phyloP scores from a whole-genome alignment of 345 rosid species.

The Citrus sp. region DNA sequence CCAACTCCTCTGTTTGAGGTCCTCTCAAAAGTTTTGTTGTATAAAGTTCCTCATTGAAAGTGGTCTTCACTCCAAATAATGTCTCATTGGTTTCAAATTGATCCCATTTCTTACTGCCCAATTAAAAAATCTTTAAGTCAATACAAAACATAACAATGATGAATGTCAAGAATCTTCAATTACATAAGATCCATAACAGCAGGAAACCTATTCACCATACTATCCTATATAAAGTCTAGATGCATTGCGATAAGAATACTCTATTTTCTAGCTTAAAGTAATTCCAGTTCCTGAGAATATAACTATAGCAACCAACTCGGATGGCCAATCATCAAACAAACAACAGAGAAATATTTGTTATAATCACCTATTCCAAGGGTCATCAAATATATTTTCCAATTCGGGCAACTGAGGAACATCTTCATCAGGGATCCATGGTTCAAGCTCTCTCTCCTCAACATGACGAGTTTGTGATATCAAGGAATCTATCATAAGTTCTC shows the following conservation, averaged over 20 bases:
- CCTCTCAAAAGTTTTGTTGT: conserved; percentile 84
- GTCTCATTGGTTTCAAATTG: conserved; percentile 74
- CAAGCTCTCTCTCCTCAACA: conserved; percentile 73
- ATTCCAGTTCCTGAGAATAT: not conserved
- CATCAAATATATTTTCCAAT: conserved; percentile 69
- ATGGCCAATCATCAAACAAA: not conserved
- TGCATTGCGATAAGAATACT: not conserved
- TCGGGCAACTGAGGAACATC: conserved; percentile 60
- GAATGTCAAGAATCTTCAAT: not conserved
- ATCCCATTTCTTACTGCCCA: conserved; percentile 64
- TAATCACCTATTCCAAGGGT: conserved; percentile 58
- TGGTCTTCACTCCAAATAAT: conserved; percentile 87
- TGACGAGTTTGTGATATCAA: conserved; percentile 60
- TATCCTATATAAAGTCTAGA: not conserved
- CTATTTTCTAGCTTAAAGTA: not conserved
- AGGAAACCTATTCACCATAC: not conserved
- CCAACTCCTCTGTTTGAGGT: conserved; percentile 51
- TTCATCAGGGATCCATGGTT: conserved; percentile 84
- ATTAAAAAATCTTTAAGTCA: not conserved
- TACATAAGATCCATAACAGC: not conserved
- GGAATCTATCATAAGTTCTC: conserved; percentile 78
- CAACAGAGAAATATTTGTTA: conserved; percentile 5
- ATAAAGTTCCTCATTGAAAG: conserved; percentile 84
- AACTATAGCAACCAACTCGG: not conserved
- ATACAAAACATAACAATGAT: not conserved